Evolutionary conservation across 495 filamentous ascomycete species (phyloP), one percentile per base, ranked within the genome.

Genomic region (Xylaria cubensis): DNA sequence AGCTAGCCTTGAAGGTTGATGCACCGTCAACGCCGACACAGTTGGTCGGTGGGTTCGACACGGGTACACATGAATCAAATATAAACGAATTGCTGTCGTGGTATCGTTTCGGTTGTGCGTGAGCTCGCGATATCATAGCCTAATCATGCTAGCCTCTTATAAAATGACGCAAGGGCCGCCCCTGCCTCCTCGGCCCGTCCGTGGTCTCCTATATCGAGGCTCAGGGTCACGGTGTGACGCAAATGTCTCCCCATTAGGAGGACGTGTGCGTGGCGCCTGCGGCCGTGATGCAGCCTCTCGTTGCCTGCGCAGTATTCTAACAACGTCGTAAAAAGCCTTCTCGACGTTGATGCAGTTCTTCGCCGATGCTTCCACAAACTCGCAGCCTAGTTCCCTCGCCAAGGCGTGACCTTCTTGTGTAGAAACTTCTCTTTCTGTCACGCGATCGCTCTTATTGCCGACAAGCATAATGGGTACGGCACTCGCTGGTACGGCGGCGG

Each of bases 301-400:
- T 80, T 97, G 95, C 72, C 90, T 88, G 71, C 95, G 90, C 69
- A 98, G 84, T 77, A 94, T 92, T 69, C 97, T 88, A 29, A 99
- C 96, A 15, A 99, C 97, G 76, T 99, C 96, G 82, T 97, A 98
- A 79, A 99, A 99, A 3, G 96, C 97, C 85, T 95, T 97, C 79
- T 99, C 96, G 34, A 99, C 96, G 77, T 99, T 98, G 84, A 98
- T 93, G 85, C 96, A 98, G 78, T 97, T 97, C 85, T 98, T 98
- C n/a, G 96, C 96, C 17, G 95, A 98, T 6, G 96, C 96, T 81
- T 98, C 96, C 70, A 98, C 95, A 76, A 98, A 99, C 72, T 98
- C 96, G 82, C 96, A 99, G 64, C 93, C 93, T 46, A 99, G 86
- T 78, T 97, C 93, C 78, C 94, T 92, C 50, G 96, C 97, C 24